phyloP scores from a whole-genome alignment of 1,284 basidiomycete species.

The Baeospora myosura region DNA sequence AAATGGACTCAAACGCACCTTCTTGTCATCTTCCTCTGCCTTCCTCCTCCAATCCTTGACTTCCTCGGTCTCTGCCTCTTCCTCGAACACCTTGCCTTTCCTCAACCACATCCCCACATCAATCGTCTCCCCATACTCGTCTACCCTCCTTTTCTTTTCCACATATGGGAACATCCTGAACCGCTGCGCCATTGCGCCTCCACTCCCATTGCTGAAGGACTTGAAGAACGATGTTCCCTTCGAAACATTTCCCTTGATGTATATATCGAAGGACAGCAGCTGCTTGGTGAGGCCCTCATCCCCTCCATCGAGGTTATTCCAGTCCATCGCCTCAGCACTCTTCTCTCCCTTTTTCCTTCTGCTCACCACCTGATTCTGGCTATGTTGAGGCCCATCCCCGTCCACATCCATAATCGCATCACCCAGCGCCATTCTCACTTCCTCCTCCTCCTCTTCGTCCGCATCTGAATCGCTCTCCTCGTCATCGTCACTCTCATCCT shows the following conservation, averaged over 20 bases:
- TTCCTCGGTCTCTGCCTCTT: constrained; percentile 80
- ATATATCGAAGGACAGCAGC: constrained; percentile 89
- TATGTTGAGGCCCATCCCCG: constrained; percentile 23
- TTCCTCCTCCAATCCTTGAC: constrained; percentile 65
- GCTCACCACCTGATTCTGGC: too few relatives aligned
- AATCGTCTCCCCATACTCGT: constrained; percentile 92
- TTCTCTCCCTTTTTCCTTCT: constrained; percentile 41
- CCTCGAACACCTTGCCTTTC: constrained; percentile 82
- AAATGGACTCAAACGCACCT: constrained; percentile 57
- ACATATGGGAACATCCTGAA: constrained; percentile 98
- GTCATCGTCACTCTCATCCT: constrained; percentile 60
- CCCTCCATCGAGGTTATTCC: constrained; percentile 62
- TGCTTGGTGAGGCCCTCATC: constrained; percentile 70
- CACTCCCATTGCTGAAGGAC: constrained; percentile 55
- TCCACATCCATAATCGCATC: constrained; percentile 40
- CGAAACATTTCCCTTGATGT: constrained; percentile 88
- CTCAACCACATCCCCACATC: constrained; percentile 92
- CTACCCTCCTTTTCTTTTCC: constrained; percentile 86
- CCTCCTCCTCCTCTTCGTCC: constrained; percentile 60
- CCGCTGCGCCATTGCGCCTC: constrained; percentile 61
- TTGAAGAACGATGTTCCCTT: constrained; percentile 82
- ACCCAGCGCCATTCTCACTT: constrained; percentile 55
- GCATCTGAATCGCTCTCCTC: constrained; percentile 49
- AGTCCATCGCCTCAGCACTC: constrained; percentile 52
- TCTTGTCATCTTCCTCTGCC: constrained; percentile 74